phyloP scores from a whole-genome alignment of 805 yeast species.

The Wickerhamomyces alni region DNA sequence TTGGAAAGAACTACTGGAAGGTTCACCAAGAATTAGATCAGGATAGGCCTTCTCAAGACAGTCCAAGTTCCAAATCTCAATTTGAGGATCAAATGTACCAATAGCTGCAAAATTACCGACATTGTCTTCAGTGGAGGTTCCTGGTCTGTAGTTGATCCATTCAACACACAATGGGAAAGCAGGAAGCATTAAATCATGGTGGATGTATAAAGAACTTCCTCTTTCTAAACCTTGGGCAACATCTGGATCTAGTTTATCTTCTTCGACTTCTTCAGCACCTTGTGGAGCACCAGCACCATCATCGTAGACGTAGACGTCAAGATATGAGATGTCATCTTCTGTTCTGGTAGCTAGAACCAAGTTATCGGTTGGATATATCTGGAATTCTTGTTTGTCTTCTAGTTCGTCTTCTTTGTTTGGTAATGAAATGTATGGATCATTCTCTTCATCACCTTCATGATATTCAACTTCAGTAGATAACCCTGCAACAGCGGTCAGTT shows the following conservation, averaged over 20 bases:
- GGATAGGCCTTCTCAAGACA: conserved; percentile 92
- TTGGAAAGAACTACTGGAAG: conserved; percentile 26
- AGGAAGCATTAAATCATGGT: conserved; percentile 95
- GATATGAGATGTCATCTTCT: conserved; percentile 87
- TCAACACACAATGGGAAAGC: conserved; percentile 96
- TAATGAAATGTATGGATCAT: conserved; percentile 38
- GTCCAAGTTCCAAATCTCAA: conserved; percentile 95
- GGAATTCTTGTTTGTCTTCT: conserved; percentile 81
- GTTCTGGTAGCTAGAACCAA: conserved; percentile 88
- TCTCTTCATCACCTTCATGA: conserved; percentile 41
- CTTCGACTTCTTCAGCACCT: conserved; percentile 59
- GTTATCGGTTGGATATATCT: conserved; percentile 85
- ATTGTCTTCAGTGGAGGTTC: conserved; percentile 32
- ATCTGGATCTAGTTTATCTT: conserved; percentile 62
- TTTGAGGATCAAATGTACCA: conserved; percentile 96
- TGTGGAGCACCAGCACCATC: conserved; percentile 85
- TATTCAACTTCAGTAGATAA: conserved; percentile 54
- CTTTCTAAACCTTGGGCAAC: conserved; percentile 67
- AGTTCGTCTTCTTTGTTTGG: conserved; percentile 48
- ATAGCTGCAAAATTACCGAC: conserved; percentile 91
- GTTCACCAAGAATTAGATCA: conserved; percentile 84
- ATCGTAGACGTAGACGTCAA: conserved; percentile 92
- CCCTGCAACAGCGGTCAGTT: conserved; percentile 67
- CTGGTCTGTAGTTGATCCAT: conserved; percentile 79
- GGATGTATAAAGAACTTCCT: conserved; percentile 79